A percentile compares a stretch with the other conserved stretches of the same genome.
These are phyloP conservation scores for Mrakia frigida DNA, from an alignment of 768 basidiomycete genomes.

Conservation along the genomic window DNA sequence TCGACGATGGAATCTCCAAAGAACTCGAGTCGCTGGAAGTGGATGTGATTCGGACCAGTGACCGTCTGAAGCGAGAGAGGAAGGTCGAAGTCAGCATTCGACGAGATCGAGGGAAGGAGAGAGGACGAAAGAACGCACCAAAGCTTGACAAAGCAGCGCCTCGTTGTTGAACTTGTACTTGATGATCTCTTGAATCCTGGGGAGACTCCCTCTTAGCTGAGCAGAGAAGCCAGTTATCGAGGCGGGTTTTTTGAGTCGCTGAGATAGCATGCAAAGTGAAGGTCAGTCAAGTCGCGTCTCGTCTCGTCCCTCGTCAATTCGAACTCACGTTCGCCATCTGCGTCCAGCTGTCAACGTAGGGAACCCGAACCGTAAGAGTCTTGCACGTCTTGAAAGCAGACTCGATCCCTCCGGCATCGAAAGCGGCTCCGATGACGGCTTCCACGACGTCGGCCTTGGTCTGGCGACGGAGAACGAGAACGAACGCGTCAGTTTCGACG, in stretches of 20 bases:
- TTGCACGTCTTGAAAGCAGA: constrained; percentile 61
- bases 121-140: constrained; percentile 50
- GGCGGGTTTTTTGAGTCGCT: constrained; percentile 43
- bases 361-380: constrained; percentile 61
- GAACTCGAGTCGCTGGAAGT: constrained; percentile 75
- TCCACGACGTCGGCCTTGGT: constrained; percentile 78
- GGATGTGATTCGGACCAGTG: constrained; percentile 55
- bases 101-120: neutral
- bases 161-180: constrained; percentile 60
- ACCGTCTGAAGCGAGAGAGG: constrained; percentile 57
- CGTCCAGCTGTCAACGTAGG: constrained; percentile 61
- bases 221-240: constrained; percentile 42
- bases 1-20: constrained; percentile 81
- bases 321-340: constrained; percentile 53
- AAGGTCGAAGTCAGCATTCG: neutral
- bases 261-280: neutral
- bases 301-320: neutral
- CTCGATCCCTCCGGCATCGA: constrained; percentile 65
- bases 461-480: constrained; percentile 46
- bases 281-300: neutral
- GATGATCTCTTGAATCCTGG: constrained; percentile 60
- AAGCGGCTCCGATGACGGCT: constrained; percentile 77
- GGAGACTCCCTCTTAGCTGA: constrained; percentile 51
- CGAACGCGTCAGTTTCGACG: neutral
- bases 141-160: constrained; percentile 63